phyloP scores from a whole-genome alignment of 495 filamentous ascomycete species.

The Hypoxylon cercidicola region DNA sequence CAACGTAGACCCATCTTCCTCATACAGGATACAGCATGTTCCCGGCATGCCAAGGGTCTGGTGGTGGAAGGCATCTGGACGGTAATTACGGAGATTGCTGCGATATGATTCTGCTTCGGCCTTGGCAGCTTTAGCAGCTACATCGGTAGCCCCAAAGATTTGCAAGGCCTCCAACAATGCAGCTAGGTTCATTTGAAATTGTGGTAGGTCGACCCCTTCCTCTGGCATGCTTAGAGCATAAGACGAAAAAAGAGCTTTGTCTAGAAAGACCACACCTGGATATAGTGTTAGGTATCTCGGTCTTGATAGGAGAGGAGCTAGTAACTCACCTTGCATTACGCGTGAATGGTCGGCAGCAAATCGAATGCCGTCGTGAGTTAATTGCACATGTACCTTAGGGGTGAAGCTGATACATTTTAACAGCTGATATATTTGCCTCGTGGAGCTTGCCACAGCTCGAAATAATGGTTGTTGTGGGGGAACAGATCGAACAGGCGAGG shows the following conservation, averaged over 20 bases:
- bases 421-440: conserved; percentile 87
- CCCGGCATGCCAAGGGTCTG: conserved; percentile 80
- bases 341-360: conserved; percentile 86
- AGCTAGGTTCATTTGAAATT: conserved; percentile 85
- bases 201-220: conserved; percentile 49
- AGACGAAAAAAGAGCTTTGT: conserved; percentile 85
- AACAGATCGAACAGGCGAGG: conserved; percentile 16
- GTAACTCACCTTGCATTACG: conserved; percentile 79
- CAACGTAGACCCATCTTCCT: conserved; percentile 75
- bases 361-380: conserved; percentile 82
- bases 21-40: conserved; percentile 83
- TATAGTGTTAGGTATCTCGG: conserved; percentile 16
- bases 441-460: conserved; percentile 84
- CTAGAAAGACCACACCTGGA: conserved; percentile 80
- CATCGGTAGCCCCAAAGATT: conserved; percentile 85
- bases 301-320: background rate
- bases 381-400: conserved; percentile 82
- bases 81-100: conserved; percentile 64
- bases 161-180: conserved; percentile 93
- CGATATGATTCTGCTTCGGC: conserved; percentile 62
- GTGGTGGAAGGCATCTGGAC: conserved; percentile 76
- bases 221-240: conserved; percentile 68
- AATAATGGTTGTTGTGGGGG: conserved; percentile 67
- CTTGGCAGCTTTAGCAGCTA: conserved; percentile 62
- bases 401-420: conserved; percentile 88